Evolutionary conservation across 2,329 filamentous ascomycete species (phyloP).

Genomic region (Aspergillus brunneoviolaceus): DNA sequence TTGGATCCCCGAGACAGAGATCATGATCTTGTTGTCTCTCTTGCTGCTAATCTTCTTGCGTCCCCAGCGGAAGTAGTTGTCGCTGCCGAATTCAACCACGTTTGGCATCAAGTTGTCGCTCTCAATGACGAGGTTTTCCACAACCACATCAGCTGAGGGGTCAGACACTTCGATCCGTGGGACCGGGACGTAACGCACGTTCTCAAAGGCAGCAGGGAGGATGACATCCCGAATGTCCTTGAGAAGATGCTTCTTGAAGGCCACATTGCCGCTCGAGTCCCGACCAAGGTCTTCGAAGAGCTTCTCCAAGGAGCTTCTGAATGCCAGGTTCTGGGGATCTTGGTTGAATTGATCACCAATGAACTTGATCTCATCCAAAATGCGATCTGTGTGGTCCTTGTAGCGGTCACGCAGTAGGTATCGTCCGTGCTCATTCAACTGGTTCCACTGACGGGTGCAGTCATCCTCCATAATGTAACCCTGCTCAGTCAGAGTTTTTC

Average conservation of each 20-base stretch:
- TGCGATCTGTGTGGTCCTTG: constrained; percentile 76
- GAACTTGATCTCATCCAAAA: constrained; percentile 89
- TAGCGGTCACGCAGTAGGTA: constrained; percentile 89
- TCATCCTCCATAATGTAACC: constrained; percentile 84
- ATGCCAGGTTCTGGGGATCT: constrained; percentile 81
- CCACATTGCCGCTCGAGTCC: constrained; percentile 76
- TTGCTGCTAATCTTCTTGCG: constrained; percentile 82
- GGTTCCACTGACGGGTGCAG: constrained; percentile 78
- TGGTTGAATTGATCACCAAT: constrained; percentile 83
- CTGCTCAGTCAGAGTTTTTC: constrained; percentile 80
- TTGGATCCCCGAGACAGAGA: constrained; percentile 86
- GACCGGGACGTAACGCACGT: constrained; percentile 83
- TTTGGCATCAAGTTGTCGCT: constrained; percentile 97
- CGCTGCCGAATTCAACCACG: constrained; percentile 78
- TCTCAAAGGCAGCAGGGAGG: constrained; percentile 77
- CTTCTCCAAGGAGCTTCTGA: constrained; percentile 73
- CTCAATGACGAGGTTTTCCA: constrained; percentile 94
- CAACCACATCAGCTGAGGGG: constrained; percentile 74
- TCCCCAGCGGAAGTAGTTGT: constrained; percentile 94
- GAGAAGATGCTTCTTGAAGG: constrained; percentile 89
- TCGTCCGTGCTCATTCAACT: constrained; percentile 78
- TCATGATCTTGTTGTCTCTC: constrained; percentile 78
- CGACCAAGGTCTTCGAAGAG: constrained; percentile 89
- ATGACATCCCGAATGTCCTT: constrained; percentile 89
- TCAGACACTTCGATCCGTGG: constrained; percentile 94